A percentile compares a stretch with the other conserved stretches of the same genome.
Evolutionary conservation across 345 rosid genomes (phyloP).

Genomic region (Abelmoschus esculentus): DNA sequence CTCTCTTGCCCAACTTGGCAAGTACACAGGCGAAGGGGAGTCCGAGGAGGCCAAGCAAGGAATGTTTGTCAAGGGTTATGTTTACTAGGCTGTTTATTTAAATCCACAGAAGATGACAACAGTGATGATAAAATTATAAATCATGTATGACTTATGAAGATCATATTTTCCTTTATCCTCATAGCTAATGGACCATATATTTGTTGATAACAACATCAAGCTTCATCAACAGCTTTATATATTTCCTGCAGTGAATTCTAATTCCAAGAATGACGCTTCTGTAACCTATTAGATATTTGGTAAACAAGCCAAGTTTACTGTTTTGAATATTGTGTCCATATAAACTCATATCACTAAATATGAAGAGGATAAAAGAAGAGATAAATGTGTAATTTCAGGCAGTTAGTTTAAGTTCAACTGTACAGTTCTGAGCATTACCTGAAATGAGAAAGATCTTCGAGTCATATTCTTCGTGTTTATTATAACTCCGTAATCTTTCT

Average conservation of each 20-base stretch:
- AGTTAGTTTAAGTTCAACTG: not conserved
- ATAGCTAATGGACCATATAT: too few species aligned
- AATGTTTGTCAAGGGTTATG: slow-evolving; percentile 79
- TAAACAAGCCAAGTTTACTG: not conserved
- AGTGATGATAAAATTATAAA: not conserved
- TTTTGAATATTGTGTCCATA: slow-evolving; percentile 34
- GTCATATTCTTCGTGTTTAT: not conserved
- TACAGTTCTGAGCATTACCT: slow-evolving; percentile 73
- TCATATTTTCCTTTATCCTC: not conserved
- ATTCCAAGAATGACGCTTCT: not conserved
- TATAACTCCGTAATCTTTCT: not conserved
- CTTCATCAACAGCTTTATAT: not conserved
- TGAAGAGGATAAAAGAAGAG: slow-evolving; percentile 32
- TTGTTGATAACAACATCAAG: too few species aligned
- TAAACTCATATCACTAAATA: not conserved
- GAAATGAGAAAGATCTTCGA: not conserved
- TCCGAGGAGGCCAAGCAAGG: slow-evolving; percentile 86
- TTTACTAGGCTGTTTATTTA: slow-evolving; percentile 29
- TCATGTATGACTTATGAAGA: not conserved
- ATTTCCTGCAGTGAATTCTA: slow-evolving; percentile 1
- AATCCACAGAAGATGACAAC: not conserved
- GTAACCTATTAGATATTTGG: too few species aligned
- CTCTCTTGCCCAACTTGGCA: slow-evolving; percentile 89
- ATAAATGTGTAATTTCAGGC: not conserved
- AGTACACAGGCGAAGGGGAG: slow-evolving; percentile 75